phyloP scores from a whole-genome alignment of 257 asterid genomes.

The Solanum ossicruentum region DNA sequence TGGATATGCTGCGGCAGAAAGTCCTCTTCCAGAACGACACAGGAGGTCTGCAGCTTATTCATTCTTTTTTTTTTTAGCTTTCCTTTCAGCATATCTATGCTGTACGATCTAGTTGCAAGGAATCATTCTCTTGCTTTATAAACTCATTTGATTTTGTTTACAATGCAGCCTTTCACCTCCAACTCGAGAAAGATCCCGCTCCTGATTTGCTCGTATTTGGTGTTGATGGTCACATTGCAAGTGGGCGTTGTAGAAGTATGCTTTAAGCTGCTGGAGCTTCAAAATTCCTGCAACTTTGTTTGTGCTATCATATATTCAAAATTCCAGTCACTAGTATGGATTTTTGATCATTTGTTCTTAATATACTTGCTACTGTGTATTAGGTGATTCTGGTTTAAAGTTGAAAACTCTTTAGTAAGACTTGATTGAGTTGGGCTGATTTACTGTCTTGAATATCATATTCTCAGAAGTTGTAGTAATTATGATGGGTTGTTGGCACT shows the following conservation, averaged over 20 bases:
- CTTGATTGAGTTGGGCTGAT: background rate
- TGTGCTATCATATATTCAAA: background rate
- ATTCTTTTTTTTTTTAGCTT: background rate
- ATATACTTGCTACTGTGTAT: background rate
- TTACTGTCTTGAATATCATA: background rate
- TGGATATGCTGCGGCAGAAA: constrained; percentile 31
- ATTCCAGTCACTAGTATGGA: background rate
- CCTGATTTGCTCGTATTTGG: background rate
- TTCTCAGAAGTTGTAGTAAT: background rate
- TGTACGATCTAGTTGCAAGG: background rate
- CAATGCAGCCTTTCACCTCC: constrained; percentile 44
- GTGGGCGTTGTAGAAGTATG: background rate
- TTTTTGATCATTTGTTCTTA: background rate
- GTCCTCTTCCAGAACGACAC: constrained; percentile 28
- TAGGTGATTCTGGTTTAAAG: background rate
- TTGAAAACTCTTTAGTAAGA: background rate
- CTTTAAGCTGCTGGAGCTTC: background rate
- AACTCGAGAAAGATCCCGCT: constrained; percentile 27
- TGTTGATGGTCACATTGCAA: background rate
- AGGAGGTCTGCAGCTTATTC: constrained; percentile 25
- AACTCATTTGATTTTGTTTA: background rate
- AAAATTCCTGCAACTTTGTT: background rate
- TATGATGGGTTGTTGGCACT: background rate
- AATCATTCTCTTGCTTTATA: background rate
- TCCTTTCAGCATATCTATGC: background rate